Evolutionary conservation across 371 early-diverging fungal genomes (phyloP), one percentile per base, ranked within the genome.

Genomic region (Phascolomyces articulosus): DNA sequence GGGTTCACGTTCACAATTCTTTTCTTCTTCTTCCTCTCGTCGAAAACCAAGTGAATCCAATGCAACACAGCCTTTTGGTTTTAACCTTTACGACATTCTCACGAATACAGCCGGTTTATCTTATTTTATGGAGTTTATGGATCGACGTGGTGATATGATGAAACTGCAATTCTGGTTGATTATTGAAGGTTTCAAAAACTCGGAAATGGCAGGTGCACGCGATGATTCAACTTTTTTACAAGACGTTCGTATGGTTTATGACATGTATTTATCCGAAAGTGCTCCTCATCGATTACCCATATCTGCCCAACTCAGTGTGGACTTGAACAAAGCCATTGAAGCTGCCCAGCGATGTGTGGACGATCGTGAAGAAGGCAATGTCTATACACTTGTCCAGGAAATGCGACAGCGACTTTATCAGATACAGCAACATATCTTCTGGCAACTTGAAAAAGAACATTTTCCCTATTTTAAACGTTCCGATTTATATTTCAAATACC

Each of bases 41-140:
- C 53, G 74, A 8, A 75, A 72, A 51, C 69, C 62, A 10, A 70
- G 72, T 26, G 56, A 62, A 1, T 51, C 62, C 18, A 55, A 54
- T 23, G 20, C 24, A 6, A 13, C 59, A 7, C 64, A 59, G 8
- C 31, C 48, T 6, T 57, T 72, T 41, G 75, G 77, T 1, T 73
- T 67, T 20, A 74, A 58, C 28, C 55, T 82, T 13, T 61, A 70
- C 15, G 88, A 89, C 34, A 85, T 90, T 26, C 71, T 92, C 23
- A 83, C 85, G 6, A 90, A 91, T 59, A 84, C 90, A 0, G 67
- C 87, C 0, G 87, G 91, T 0, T 66, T 93, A 9, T 89, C 91
- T 0, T 92, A 89, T 40, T 93, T 94, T 73, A 90, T 89, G 79
- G 95, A 94, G 73, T 93, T 88, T 66, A 88, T 92, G 89, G 94